Base-by-base conservation (phyloP, 1,284 basidiomycete species). In the Ceratobasidium papillatum region DNA sequence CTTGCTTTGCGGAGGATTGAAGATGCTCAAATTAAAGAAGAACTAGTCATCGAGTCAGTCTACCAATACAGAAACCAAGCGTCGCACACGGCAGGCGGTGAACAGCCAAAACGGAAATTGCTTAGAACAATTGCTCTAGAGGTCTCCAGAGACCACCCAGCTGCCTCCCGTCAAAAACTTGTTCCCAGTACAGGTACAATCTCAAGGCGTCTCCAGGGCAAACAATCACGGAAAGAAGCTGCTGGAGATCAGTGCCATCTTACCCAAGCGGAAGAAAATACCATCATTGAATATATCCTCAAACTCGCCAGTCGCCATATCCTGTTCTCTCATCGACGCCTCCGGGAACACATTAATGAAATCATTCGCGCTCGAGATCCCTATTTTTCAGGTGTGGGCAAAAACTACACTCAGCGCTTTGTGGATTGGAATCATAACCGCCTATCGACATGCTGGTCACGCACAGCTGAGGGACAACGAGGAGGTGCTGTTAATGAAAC, bases 401-500 rank as follows among this genome's bases (percentile, higher is more conserved):
- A 69, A 19, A 74, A 76, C 22, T 79, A 75, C 73, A 51, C 75
- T 17, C n/a, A 38, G 11, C 22, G 64, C 3, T 78, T 78, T 38
- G 38, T 79, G 17, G 51, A 58, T 7, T 27, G 74, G 17, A 74
- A 79, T 52, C 38, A 54, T 27, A 58, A 79, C 19, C 25, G 71
- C 45, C 32, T 80, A 17, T 75, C 78, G 62, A 80, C 79, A 27
- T 80, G 79, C 64, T 82, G 80, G 81, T 74, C 76, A 25, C 79
- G 78, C 51, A 76, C 77, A 17, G 77, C 83, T 5, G 82, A 80
- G 38, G 79, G 77, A n/a, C 75, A 78, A 38, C 72, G 77, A 11
- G 82, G 79, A 19, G 59, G 76, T 45, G 74, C 78, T 4, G 75
- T 82, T 19, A 82, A 82, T 76, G 79, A 77, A 25, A 76, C 61